Percentiles rank a stretch among this genome's conserved stretches.
phyloP scores from a whole-genome alignment of 1,139 yeast genomes.

The Kazachstania sp. region DNA sequence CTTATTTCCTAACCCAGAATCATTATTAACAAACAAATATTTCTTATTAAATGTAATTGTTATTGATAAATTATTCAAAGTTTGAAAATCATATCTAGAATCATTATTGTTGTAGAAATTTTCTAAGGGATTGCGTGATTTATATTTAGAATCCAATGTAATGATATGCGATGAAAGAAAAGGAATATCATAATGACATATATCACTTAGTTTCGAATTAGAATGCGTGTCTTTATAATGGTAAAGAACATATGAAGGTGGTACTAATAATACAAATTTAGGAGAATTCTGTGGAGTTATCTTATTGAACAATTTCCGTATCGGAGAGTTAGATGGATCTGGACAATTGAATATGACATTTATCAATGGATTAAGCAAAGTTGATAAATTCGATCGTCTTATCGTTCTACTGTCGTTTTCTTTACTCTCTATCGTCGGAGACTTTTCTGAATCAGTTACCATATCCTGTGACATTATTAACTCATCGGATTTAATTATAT shows the following conservation, averaged over 20 bases:
- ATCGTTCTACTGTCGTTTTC: not conserved
- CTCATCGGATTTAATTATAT: no score
- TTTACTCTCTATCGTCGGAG: no score
- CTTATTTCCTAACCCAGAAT: conserved; percentile 42
- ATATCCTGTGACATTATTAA: no score
- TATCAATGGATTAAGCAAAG: conserved; percentile 54
- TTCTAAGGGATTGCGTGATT: not conserved
- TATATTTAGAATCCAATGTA: not conserved
- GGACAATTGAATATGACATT: conserved; percentile 65
- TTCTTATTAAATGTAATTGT: conserved; percentile 45
- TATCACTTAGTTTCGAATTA: conserved; percentile 40
- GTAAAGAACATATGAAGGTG: conserved; percentile 46
- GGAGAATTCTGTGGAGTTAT: conserved; percentile 29
- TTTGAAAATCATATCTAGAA: not conserved
- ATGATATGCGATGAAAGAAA: conserved; percentile 67
- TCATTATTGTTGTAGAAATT: not conserved
- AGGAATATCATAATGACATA: conserved; percentile 53
- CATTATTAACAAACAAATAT: conserved; percentile 45
- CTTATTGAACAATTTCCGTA: conserved; percentile 41
- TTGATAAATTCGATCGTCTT: conserved; percentile 28
- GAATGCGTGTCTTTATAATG: conserved; percentile 46
- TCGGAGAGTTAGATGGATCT: conserved; percentile 42
- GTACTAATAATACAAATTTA: conserved; percentile 53
- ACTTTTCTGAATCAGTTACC: no score
- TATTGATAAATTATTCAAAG: conserved; percentile 34